phyloP scores from a whole-genome alignment of 306 rosid species.

The Cicer judaicum region DNA sequence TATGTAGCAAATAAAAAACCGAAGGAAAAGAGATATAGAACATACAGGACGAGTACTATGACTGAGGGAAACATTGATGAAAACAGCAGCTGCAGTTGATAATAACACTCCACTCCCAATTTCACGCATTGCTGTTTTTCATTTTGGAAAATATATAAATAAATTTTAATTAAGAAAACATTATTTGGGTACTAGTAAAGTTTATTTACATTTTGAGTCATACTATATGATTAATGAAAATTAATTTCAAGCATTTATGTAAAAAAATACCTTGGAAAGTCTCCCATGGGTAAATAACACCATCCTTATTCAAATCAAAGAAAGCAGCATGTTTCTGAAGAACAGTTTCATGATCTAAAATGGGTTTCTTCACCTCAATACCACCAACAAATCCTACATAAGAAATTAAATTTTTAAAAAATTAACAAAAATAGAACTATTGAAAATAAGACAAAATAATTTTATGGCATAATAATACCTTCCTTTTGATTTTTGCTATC shows the following conservation, averaged over 20 bases:
- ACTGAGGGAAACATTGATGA: conserved; percentile 67
- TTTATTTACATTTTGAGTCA: not conserved
- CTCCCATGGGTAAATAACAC: conserved; percentile 75
- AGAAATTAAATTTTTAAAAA: not conserved
- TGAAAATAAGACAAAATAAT: not conserved
- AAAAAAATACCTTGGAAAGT: conserved; percentile 57
- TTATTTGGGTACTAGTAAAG: not conserved
- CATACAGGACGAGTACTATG: conserved; percentile 62
- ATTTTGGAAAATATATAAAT: no score
- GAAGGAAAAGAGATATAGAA: not conserved
- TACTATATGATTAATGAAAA: not conserved
- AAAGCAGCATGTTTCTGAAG: conserved; percentile 71
- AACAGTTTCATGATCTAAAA: conserved; percentile 41
- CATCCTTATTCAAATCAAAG: conserved; percentile 66
- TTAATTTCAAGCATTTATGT: not conserved
- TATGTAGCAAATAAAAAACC: not conserved
- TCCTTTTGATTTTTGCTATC: not conserved
- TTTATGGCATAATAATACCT: not conserved
- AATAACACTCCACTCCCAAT: conserved; percentile 59
- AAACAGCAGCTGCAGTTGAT: conserved; percentile 45
- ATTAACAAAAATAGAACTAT: not conserved
- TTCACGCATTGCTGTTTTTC: conserved; percentile 48
- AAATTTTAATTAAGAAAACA: no score
- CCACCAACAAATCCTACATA: conserved; percentile 8
- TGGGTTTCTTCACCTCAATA: conserved; percentile 2